phyloP scores from a whole-genome alignment of 805 yeast genomes.

The Pichia phayaonensis region DNA sequence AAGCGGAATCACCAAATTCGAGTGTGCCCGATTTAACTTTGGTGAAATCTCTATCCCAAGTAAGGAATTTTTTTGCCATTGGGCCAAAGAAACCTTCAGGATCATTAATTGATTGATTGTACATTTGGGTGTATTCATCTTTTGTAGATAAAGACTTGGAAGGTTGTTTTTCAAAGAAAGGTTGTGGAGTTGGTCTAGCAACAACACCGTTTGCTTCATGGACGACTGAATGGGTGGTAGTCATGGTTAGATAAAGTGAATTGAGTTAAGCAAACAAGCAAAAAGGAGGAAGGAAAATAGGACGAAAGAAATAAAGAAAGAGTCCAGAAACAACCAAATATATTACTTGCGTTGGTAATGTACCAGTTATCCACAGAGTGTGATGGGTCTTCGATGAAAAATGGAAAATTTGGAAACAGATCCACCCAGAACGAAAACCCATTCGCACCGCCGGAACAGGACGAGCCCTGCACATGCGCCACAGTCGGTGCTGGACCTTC shows the following conservation, averaged over 20 bases:
- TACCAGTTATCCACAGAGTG: too few species aligned
- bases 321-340: too few species aligned
- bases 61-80: constrained; percentile 60
- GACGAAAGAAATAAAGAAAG: not conserved
- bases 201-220: constrained; percentile 52
- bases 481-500: not conserved
- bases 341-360: too few species aligned
- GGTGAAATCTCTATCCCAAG: constrained; percentile 76
- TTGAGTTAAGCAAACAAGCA: not conserved
- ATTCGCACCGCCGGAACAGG: too few species aligned
- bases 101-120: constrained; percentile 66
- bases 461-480: not conserved
- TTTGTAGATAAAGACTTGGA: constrained; percentile 49
- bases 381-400: too few species aligned
- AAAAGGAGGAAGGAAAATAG: not conserved
- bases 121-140: constrained; percentile 62
- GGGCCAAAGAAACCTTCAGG: constrained; percentile 79
- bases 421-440: too few species aligned
- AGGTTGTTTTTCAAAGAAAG: constrained; percentile 54
- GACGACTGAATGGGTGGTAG: constrained; percentile 37
- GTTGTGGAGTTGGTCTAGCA: constrained; percentile 45
- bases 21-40: constrained; percentile 58
- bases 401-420: too few species aligned
- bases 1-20: constrained; percentile 73
- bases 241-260: not conserved